Base-by-base conservation (phyloP, 495 filamentous ascomycete species). In the Friedmanniomyces simplex region DNA sequence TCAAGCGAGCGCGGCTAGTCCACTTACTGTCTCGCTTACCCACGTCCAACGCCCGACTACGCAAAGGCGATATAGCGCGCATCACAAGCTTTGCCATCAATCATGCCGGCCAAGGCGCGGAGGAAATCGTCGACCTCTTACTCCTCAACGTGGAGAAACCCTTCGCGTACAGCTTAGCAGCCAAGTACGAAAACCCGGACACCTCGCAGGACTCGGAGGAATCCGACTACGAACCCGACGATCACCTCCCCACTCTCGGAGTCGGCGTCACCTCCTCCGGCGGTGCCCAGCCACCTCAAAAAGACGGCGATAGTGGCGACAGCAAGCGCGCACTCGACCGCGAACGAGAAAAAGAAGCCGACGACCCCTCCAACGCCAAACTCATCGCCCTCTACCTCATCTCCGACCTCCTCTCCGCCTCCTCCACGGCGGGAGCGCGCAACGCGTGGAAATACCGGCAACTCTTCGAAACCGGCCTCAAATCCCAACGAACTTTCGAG, bases 391-490 rank as follows among this genome's bases (percentile, higher is more conserved):
- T 98, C 13, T 95, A 93, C 64, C 71, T 94, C 14, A 81, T 96
- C 52, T 89, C 84, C 50, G 94, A 98, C 68, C 87, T 96, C 53
- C 79, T 96, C 28, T 89, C 86, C 0, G 86, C 89, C 1, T 89
- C 87, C 3, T 85, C 87, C 0, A 89, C 86, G 0, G 84, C 82
- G 60, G 88, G 89, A 0, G 86, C 95, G 34, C 79, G 88, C 0
- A 86, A 91, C 66, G 88, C 89, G 5, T 97, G 89, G 89, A 83
- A 89, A 42, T 97, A 93, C 64, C 80, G 91, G 20, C 83, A 87
- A 65, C 74, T 93, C 21, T 93, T 98, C 61, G 94, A 96, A 69
- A 71, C 74, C 0, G 82, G 84, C 0, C 73, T 98, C 8, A 81
- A 82, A 32, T 69, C 78, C 5, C 78, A 82, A 37, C 77, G 82